Percentiles rank a stretch among this genome's conserved stretches.
These are phyloP conservation scores for Lyophyllum semitale DNA, from an alignment of 768 basidiomycete species.

Conservation along the genomic window DNA sequence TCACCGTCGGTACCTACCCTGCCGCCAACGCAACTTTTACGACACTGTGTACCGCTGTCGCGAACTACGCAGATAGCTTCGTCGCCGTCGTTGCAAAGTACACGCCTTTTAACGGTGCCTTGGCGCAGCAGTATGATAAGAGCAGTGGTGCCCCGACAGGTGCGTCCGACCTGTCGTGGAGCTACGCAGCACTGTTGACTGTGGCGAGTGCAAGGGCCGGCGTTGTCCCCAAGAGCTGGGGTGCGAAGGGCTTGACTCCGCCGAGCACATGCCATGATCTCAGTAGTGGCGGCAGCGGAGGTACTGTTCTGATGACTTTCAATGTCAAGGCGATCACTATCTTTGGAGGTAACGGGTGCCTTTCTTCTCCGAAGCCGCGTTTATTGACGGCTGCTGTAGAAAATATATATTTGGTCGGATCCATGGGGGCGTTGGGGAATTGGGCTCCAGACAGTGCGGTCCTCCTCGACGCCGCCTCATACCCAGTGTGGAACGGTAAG, in stretches of 20 bases:
- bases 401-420: conserved; percentile 70
- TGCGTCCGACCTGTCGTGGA: conserved; percentile 75
- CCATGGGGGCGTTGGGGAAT: conserved; percentile 50
- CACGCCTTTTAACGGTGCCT: conserved; percentile 63
- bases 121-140: conserved; percentile 62
- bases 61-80: conserved; percentile 68
- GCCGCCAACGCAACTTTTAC: conserved; percentile 48
- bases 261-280: conserved; percentile 46
- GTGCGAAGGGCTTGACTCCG: conserved; percentile 56
- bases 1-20: conserved; percentile 55
- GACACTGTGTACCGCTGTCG: conserved; percentile 48
- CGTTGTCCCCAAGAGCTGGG: conserved; percentile 56
- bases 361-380: not conserved
- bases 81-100: conserved; percentile 54
- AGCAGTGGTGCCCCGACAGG: conserved; percentile 52
- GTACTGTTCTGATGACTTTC: conserved; percentile 58
- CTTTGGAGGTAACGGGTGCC: conserved; percentile 49
- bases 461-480: conserved; percentile 51
- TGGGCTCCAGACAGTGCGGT: conserved; percentile 65
- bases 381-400: conserved; percentile 38
- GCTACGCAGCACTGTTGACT: conserved; percentile 68
- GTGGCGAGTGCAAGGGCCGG: conserved; percentile 55
- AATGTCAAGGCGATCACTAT: conserved; percentile 63
- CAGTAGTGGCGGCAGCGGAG: conserved; percentile 17
- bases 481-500: conserved; percentile 73